Base-by-base conservation (phyloP, 2,329 filamentous ascomycete species). In the Atkinsonella texensis region DNA sequence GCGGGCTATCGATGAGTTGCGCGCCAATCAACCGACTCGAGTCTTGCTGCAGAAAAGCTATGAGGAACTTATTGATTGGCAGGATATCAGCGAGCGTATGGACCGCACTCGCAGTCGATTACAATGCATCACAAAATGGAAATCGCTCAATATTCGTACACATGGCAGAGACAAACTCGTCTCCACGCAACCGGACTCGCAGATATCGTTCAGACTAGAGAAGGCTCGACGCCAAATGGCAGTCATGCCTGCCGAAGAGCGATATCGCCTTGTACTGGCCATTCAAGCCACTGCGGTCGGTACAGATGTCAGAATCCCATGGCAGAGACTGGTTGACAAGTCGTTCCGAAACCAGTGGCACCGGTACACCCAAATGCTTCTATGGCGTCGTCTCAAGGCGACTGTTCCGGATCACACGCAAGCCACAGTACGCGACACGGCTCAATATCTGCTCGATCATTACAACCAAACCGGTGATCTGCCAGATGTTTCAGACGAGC, bases 121-220 rank as follows among this genome's bases (percentile, higher is more conserved):
- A 23, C 84, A 87, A 62, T 88, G 84, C 61, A 72, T 75, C 28
- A 73, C 73, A 28, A 89, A 89, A 61, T 89, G 83, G 81, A 78
- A 76, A 53, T 56, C 66, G 8, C 63, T 71, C 61, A 66, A 70
- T 49, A 57, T 68, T 47, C 66, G 68, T 45, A 61, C 62, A 2
- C 53, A 62, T 7, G 62, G 62, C 17, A 63, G 60, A 28, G 67
- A 68, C 48, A 64, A 64, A 52, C 56, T 68, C 12, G 59, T 57
- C 11, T 67, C 66, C 1, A 54, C 57, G 15, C 56, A 62, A 6
- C 62, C 66, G n/a, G 61, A 66, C 39, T 63, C 62, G 43, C 56
- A 57, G 53, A 66, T 65, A 54, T 65, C 64, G n/a, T 76, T 72
- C 65, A 65, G 66, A 20, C 62, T 71, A 13, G 69, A 72, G 41